Base-by-base conservation (phyloP, 805 yeast genomes). In the Candida silvicultrix region DNA sequence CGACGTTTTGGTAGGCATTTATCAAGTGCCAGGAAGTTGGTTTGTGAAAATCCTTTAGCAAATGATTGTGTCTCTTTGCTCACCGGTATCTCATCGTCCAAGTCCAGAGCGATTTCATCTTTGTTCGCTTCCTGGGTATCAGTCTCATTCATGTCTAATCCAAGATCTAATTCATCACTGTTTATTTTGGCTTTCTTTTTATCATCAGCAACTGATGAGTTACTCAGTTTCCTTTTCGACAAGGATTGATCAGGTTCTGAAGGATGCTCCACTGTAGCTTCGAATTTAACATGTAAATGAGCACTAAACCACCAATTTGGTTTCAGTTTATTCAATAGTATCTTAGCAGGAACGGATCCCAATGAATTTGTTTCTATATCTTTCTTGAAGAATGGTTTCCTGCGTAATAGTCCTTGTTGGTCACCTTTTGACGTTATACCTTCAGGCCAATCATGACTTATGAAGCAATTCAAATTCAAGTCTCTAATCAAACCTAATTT, bases 401-500 rank as follows among this genome's bases (percentile, higher is more conserved):
- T 52, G 23, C 59, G 57, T 21, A 92, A 55, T 11, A 94, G 66
- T 21, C 54, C 47, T 0, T 62, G 51, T n/a, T 70, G 16, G 55
- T 85, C 63, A 0, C 97, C 98, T 61, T 75, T 66, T 5, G 77
- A 65, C 38, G 75, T 84, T 10, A 90, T 81, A 3, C 85, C 87
- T 37, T 73, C 81, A 0, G 99, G 99, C 99, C 99, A 94, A 67
- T 94, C 99, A 64, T 94, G 99, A 29, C 87, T 77, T 44, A 92
- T 49, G 60, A 84, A 71, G 1, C 89, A 60, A 53, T 87, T 85
- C 6, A 79, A 41, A 16, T 53, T 43, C 50, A 49, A 12, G 48
- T 55, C 54, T 48, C 56, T 42, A 48, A 75, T 54, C 55, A 75
- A 52, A 53, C 69, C 64, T 53, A 88, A 65, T 50, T 84, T 85